Conservation (phyloP, 176 grass and related monocot genomes). For the Oryza rufipogon region DNA sequence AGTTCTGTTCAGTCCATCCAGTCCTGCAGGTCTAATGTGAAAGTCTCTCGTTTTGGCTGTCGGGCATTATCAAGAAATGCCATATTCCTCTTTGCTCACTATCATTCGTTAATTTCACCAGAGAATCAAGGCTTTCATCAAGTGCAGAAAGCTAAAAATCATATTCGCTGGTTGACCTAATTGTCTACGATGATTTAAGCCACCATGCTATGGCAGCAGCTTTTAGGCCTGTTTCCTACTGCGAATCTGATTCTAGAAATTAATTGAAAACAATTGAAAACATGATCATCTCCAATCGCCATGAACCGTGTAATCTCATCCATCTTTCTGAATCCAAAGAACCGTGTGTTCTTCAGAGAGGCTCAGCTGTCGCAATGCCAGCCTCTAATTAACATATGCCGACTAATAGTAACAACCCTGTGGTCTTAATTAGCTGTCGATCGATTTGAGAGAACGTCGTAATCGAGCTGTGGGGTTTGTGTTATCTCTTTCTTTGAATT, state of each 20-base stretch:
- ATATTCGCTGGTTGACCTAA: constrained; percentile 31
- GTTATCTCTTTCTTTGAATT: constrained; percentile 39
- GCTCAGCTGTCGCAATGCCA: constrained; percentile 4
- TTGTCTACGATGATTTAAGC: constrained; percentile 17
- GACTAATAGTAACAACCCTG: constrained; percentile 20
- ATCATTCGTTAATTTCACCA: constrained; percentile 7
- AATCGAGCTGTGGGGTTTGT: constrained; percentile 14
- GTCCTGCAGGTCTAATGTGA: not conserved
- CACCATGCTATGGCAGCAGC: constrained; percentile 1
- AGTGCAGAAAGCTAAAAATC: not conserved
- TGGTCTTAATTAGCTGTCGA: constrained; percentile 27
- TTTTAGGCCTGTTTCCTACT: constrained; percentile 15
- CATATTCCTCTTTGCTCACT: constrained; percentile 3
- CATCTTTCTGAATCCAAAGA: constrained; percentile 31
- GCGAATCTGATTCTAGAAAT: constrained; percentile 46
- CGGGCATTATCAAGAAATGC: constrained; percentile 43
- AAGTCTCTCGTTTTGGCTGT: constrained; percentile 15
- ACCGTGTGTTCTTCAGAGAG: constrained; percentile 18
- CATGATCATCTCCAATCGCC: not conserved
- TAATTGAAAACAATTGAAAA: constrained; percentile 1
- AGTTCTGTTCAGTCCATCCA: constrained; percentile 11
- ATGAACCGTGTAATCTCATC: not conserved
- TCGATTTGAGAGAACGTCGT: constrained; percentile 23
- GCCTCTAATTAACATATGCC: constrained; percentile 26
- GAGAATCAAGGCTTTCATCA: constrained; percentile 30